Conservation (phyloP, 148 eudicot species). For the Gaultheria prostrata region DNA sequence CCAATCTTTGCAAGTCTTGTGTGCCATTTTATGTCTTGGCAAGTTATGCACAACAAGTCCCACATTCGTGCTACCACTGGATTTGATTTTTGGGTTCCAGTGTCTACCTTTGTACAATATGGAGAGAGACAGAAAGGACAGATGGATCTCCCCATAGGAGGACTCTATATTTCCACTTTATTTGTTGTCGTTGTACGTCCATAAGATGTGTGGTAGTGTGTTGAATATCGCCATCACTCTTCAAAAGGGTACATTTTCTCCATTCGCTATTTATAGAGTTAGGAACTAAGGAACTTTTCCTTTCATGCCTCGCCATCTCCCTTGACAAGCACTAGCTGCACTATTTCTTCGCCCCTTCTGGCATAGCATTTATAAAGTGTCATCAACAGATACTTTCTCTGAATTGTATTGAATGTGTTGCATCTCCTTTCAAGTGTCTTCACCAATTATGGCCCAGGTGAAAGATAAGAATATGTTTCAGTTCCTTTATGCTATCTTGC, state of each 20-base stretch:
- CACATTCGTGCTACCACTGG: background rate
- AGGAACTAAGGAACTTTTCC: background rate
- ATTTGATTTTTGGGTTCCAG: background rate
- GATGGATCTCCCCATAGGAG: constrained; percentile 5
- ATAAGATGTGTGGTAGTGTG: background rate
- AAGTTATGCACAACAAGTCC: background rate
- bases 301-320: background rate
- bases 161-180: background rate
- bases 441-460: background rate
- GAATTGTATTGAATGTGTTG: background rate
- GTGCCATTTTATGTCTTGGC: background rate
- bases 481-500: background rate
- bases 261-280: background rate
- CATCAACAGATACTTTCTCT: background rate
- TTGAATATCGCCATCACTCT: background rate
- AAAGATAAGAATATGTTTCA: background rate
- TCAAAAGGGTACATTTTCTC: background rate
- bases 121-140: background rate
- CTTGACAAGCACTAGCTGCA: background rate
- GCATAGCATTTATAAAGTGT: background rate
- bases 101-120: background rate
- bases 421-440: background rate
- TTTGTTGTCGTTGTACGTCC: background rate
- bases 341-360: background rate
- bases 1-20: background rate